Evolutionary conservation across 352 stramenopile species (phyloP), one percentile per base, ranked within the genome.

Genomic region (Pythium sp.): DNA sequence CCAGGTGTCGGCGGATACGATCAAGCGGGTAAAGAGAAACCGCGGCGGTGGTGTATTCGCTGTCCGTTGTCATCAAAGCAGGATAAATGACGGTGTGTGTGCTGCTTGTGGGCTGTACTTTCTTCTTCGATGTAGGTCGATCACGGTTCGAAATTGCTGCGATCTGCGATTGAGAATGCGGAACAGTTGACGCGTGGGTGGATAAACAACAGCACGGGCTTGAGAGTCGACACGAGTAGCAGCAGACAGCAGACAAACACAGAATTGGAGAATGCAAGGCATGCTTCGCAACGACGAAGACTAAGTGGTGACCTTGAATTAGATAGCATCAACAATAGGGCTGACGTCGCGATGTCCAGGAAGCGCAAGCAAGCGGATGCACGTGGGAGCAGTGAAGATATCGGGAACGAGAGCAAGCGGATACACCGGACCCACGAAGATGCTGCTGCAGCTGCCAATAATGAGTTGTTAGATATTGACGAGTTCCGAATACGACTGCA

Each of bases 401-500:
- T 49, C 26, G 56, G 12, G 53, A 75, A n/a, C 46, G 58, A 47
- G 49, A 65, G 18, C 55, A 73, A 62, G 61, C 70, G 18, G 69
- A 77, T 63, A 66, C 67, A 67, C 9, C 36, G 22, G 68, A 15
- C 67, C 32, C 26, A 71, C 2, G 67, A 77, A 24, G 59, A 67
- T 46, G 55, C 18, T 60, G 32, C 3, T 62, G 56, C 32, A 32
- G 30, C 32, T 32, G 56, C 20, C 28, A 62, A 14, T 15, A 70
- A 47, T 34, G 32, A 38, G 11, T 28, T 32, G 67, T 22, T 80
- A 3, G 67, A 70, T 1, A 56, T 88, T 38, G 80, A 90, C 38
- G 75, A 78, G 38, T 91, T 90, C 55, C 81, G 81, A 79, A 93
- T 90, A 91, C 80, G 76, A 73, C 51, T 93, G 68, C 72, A 69